Base-by-base conservation (phyloP, 2,329 filamentous ascomycete genomes). In the Penicillium concentricum region DNA sequence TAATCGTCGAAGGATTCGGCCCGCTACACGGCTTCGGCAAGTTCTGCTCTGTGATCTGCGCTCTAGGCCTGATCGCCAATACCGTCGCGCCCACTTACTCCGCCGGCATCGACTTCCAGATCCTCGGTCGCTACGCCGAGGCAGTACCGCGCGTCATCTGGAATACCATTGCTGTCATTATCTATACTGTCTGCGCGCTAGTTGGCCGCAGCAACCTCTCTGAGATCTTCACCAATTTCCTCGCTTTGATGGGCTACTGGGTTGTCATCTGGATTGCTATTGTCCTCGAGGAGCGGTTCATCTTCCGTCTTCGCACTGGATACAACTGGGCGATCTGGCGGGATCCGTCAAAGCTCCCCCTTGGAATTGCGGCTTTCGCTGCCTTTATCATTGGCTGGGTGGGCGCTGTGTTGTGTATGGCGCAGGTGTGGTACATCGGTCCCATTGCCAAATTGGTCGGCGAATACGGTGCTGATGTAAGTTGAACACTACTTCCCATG, bases 211-310 rank as follows among this genome's bases (percentile, higher is more conserved):
- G 80, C 24, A 73, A 85, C 61, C 78, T 90, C 2, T 82, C 84
- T 0, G 79, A 79, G 26, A 87, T 89, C 56, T 88, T 89, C 68
- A 84, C 83, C 12, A 89, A 89, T 67, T 88, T 89, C 69, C 77
- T 89, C 5, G 84, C 85, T 0, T 73, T 89, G 22, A 89, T 89
- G 83, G 87, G 87, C 2, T 89, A 89, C 71, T 89, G 85, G 86
- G 80, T 87, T 16, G 80, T 80, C 15, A 83, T 88, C 43, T 87
- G 85, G 84, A 78, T 88, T 20, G 80, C 81, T 2, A 87, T 89
- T 45, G 76, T 83, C 2, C 70, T 77, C 15, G 74, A 78, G 57
- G 87, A 90, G 66, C 81, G 86, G 47, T 69, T 86, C 20, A 76
- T 89, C 47, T 89, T 89, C 69, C 78, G 84, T 2, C 74, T 77